Evolutionary conservation across 148 eudicot species (phyloP).

Genomic region (Diospyros lotus): DNA sequence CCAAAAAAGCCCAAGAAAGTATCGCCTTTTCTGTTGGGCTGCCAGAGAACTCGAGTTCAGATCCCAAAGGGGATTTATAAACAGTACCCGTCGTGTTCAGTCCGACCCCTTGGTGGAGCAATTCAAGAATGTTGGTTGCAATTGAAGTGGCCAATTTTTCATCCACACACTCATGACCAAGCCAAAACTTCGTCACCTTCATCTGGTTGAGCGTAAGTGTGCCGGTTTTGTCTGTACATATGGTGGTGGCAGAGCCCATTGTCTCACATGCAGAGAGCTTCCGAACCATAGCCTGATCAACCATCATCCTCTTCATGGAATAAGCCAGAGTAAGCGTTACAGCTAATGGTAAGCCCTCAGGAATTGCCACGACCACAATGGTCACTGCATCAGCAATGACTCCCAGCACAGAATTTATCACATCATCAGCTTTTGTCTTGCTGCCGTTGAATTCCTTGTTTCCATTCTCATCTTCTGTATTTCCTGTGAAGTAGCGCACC

Average conservation of each 20-base stretch:
- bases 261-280: conserved; percentile 12
- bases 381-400: neutral
- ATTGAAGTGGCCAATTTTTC: neutral
- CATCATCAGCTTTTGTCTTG: neutral
- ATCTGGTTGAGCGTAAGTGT: conserved; percentile 9
- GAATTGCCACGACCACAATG: conserved; percentile 3
- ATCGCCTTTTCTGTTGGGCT: conserved; percentile 24
- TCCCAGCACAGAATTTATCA: neutral
- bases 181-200: conserved; percentile 18
- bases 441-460: neutral
- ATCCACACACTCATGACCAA: conserved; percentile 7
- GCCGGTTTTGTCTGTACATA: conserved; percentile 18
- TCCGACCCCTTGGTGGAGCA: conserved; percentile 11
- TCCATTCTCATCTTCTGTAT: conserved; percentile 4
- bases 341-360: conserved; percentile 12
- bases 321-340: conserved; percentile 18
- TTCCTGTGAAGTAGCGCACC: conserved; percentile 14
- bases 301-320: conserved; percentile 20
- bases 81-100: conserved; percentile 3
- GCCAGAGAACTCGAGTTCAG: conserved; percentile 15
- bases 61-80: neutral
- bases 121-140: conserved; percentile 6
- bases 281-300: conserved; percentile 9
- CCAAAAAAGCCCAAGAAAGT: conserved; percentile 18
- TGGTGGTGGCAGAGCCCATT: conserved; percentile 15